Percentiles rank a stretch among this genome's conserved stretches.
These are phyloP conservation scores for Glycine tomentella DNA, from an alignment of 306 rosid genomes.

Conservation along the genomic window DNA sequence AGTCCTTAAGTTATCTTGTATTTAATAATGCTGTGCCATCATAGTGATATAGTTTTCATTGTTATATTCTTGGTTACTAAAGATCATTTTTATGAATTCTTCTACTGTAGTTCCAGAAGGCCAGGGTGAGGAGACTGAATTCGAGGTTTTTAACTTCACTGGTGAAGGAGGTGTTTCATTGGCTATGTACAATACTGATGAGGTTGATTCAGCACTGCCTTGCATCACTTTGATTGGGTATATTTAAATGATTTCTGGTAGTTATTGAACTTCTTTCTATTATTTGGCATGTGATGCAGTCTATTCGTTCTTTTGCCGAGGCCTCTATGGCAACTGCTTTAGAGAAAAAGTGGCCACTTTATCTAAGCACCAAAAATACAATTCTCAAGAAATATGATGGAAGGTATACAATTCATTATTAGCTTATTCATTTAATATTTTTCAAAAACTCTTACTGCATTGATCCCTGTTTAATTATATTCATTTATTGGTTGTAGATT, in stretches of 20 bases:
- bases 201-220: conserved; percentile 64
- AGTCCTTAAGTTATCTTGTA: background rate
- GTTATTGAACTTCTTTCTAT: conserved; percentile 35
- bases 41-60: background rate
- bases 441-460: background rate
- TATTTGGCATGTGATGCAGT: conserved; percentile 59
- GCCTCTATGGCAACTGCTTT: conserved; percentile 90
- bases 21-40: background rate
- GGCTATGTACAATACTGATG: conserved; percentile 96
- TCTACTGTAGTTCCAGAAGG: conserved; percentile 78
- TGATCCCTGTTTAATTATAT: conserved; percentile 23
- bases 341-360: conserved; percentile 97
- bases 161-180: conserved; percentile 94
- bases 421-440: conserved; percentile 36
- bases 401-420: conserved; percentile 64
- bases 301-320: conserved; percentile 89
- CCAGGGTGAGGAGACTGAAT: conserved; percentile 71
- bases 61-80: conserved; percentile 10
- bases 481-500: conserved; percentile 67
- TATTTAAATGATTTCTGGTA: conserved; percentile 34
- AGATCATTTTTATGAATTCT: conserved; percentile 35
- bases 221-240: conserved; percentile 36
- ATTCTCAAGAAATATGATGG: conserved; percentile 99
- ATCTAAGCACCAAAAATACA: conserved; percentile 98
- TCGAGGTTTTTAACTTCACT: conserved; percentile 85